Evolutionary conservation across 371 early-diverging fungal species (phyloP).

Genomic region (Lichtheimia corymbifera): DNA sequence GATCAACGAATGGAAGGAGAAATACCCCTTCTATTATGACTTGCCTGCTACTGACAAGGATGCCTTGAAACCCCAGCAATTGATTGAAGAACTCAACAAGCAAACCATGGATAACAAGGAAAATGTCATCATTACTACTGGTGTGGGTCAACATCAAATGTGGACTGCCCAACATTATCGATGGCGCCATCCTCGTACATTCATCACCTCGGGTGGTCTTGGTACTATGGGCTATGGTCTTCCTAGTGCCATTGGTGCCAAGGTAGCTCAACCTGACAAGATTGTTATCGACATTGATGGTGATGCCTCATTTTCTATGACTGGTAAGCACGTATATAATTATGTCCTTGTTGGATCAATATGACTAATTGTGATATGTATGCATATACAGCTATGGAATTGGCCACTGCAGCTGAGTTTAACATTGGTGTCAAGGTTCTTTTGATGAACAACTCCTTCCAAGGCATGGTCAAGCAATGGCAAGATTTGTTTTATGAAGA

Average conservation of each 20-base stretch:
- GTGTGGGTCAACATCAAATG: slow-evolving; percentile 99
- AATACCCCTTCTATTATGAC: slow-evolving; percentile 88
- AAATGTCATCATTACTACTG: slow-evolving; percentile 92
- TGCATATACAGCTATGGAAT: slow-evolving; percentile 72
- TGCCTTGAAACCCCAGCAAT: slow-evolving; percentile 87
- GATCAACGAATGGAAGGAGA: slow-evolving; percentile 83
- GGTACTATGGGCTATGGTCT: slow-evolving; percentile 98
- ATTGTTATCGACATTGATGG: slow-evolving; percentile 97
- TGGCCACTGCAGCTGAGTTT: slow-evolving; percentile 94
- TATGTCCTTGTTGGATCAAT: too few species aligned
- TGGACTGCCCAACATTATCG: slow-evolving; percentile 89
- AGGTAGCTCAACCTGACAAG: slow-evolving; percentile 90
- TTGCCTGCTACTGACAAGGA: slow-evolving; percentile 35
- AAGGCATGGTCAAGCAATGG: slow-evolving; percentile 99
- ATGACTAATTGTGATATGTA: too few species aligned
- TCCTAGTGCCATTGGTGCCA: slow-evolving; percentile 95
- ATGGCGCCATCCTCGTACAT: slow-evolving; percentile 88
- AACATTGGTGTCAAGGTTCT: slow-evolving; percentile 96
- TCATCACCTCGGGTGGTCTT: slow-evolving; percentile 94
- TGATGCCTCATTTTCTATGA: slow-evolving; percentile 97
- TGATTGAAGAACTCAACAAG: slow-evolving; percentile 87
- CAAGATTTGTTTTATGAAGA: slow-evolving; percentile 97
- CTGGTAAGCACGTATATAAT: slow-evolving; percentile 24
- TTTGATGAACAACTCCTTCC: slow-evolving; percentile 96
- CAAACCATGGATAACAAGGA: slow-evolving; percentile 84